Base-by-base conservation (phyloP, 768 basidiomycete genomes). In the Agrocybe praecox region DNA sequence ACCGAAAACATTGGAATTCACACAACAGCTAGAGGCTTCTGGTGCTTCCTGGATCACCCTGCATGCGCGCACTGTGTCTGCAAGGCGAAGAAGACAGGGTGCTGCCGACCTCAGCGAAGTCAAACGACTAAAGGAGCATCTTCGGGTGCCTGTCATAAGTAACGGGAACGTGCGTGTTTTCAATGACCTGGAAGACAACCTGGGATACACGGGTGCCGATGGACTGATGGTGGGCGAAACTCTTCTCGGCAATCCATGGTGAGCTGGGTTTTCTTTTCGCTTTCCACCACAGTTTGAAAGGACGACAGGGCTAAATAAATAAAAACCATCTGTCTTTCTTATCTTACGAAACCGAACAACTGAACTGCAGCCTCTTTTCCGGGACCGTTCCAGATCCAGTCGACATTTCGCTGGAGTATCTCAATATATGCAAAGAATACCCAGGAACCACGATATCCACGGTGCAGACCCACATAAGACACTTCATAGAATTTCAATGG, bases 151-250 rank as follows among this genome's bases (percentile, higher is more conserved):
- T 9, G 81, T 91, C 49, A 72, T 92, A 47, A 90, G 87, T 70
- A 93, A 93, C 64, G 91, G 91, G 11, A 92, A 92, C 65, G 90
- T 92, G 17, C 80, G 84, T 29, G 71, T 68, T 17, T 85, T 80
- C 72, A 70, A 72, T 24, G 86, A 93, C 66, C 67, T 92, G 12
- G 67, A 70, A 57, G 65, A 66, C 22, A 91, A 92, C 65, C 66
- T 79, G 49, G 65, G 69, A 26, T 74, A 73, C 46, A 90, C 89
- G 2, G 75, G 79, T 15, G 88, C 89, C 44, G 85, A 89, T 62
- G 91, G 91, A 9, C 67, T 88, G 53, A 93, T 93, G 91, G 88
- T 92, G 1, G 91, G 88, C 9, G 90, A 92, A 66, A 81, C 83
- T n/a, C 70, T 92, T 32, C 74, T 91, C 5, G 83, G 81, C 17